Conservation (phyloP, 371 early-diverging fungal species). For the Fennellomyces sp. region DNA sequence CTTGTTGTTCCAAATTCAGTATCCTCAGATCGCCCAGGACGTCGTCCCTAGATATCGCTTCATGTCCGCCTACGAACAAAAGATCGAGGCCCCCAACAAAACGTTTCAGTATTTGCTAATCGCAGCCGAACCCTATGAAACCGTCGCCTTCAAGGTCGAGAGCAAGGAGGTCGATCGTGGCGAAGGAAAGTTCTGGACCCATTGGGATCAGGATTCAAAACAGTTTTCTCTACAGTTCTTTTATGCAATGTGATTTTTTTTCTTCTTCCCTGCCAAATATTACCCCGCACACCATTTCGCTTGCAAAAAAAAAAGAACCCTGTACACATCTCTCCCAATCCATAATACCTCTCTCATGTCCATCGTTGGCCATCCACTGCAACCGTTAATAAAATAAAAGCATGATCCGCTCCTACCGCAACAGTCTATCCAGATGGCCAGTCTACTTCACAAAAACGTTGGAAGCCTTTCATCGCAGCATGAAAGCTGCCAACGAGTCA, state of each 20-base stretch:
- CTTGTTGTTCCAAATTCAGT: slow-evolving; percentile 91
- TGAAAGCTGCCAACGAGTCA: too few relatives aligned
- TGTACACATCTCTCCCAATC: too few relatives aligned
- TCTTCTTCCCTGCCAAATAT: not conserved
- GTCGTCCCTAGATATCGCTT: slow-evolving; percentile 92
- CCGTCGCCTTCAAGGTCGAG: slow-evolving; percentile 93
- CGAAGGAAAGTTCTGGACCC: slow-evolving; percentile 86
- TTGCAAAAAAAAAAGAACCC: too few relatives aligned
- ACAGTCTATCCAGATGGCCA: too few relatives aligned
- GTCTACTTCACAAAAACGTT: too few relatives aligned
- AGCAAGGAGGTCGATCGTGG: slow-evolving; percentile 87
- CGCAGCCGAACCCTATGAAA: slow-evolving; percentile 98
- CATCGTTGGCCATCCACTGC: too few relatives aligned
- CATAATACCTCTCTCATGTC: too few relatives aligned
- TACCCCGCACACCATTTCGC: too few relatives aligned
- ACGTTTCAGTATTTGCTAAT: slow-evolving; percentile 91
- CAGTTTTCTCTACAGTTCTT: slow-evolving; percentile 92
- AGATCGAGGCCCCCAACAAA: slow-evolving; percentile 88
- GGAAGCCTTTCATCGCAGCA: too few relatives aligned
- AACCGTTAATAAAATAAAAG: too few relatives aligned
- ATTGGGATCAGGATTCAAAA: slow-evolving; percentile 94
- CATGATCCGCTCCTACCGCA: too few relatives aligned
- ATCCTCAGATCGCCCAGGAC: slow-evolving; percentile 85
- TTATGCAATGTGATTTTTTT: slow-evolving; percentile 30
- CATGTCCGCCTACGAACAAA: slow-evolving; percentile 98